Percentiles rank a stretch among this genome's conserved stretches.
Conservation (phyloP, 495 filamentous ascomycete genomes). For the Chaetomium cochliodes region DNA sequence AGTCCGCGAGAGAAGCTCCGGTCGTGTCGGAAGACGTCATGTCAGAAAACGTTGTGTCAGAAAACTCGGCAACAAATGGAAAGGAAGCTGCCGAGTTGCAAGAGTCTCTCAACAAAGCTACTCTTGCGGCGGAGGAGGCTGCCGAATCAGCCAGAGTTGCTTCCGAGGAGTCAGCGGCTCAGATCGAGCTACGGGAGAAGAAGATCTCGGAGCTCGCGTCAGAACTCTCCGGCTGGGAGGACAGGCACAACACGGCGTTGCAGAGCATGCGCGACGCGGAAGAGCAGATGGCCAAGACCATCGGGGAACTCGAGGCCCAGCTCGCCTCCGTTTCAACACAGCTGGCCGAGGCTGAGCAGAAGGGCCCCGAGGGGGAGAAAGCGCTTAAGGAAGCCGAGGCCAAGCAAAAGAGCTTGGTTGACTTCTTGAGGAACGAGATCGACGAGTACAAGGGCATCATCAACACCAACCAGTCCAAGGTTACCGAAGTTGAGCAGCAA, state of each 20-base stretch:
- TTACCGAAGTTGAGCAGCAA: slow-evolving; percentile 64
- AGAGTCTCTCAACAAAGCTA: slow-evolving; percentile 49
- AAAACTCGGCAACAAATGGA: slow-evolving; percentile 21
- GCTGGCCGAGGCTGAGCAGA: slow-evolving; percentile 35
- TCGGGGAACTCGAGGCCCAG: slow-evolving; percentile 66
- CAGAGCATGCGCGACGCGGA: slow-evolving; percentile 73
- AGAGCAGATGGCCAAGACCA: slow-evolving; percentile 65
- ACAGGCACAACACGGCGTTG: slow-evolving; percentile 68
- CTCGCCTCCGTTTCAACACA: slow-evolving; percentile 42
- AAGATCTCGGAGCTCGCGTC: slow-evolving; percentile 70
- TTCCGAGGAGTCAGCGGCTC: slow-evolving; percentile 24
- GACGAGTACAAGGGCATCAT: slow-evolving; percentile 74
- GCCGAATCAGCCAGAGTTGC: slow-evolving; percentile 18
- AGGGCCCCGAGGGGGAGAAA: slow-evolving; percentile 36
- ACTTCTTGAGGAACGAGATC: slow-evolving; percentile 68
- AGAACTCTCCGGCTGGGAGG: slow-evolving; percentile 73
- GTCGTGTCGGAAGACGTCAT: too few relatives aligned
- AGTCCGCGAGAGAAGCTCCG: slow-evolving; percentile 30
- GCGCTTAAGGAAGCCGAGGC: slow-evolving; percentile 38
- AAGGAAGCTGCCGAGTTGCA: slow-evolving; percentile 54
- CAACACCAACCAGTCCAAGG: slow-evolving; percentile 58
- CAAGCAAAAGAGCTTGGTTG: slow-evolving; percentile 65
- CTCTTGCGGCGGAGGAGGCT: slow-evolving; percentile 10
- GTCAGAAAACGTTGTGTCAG: background rate
- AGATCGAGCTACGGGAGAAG: slow-evolving; percentile 52